A percentile compares a stretch with the other conserved stretches of the same genome.
Evolutionary conservation across 441 rosid species (phyloP).

Genomic region (Iberis amara): DNA sequence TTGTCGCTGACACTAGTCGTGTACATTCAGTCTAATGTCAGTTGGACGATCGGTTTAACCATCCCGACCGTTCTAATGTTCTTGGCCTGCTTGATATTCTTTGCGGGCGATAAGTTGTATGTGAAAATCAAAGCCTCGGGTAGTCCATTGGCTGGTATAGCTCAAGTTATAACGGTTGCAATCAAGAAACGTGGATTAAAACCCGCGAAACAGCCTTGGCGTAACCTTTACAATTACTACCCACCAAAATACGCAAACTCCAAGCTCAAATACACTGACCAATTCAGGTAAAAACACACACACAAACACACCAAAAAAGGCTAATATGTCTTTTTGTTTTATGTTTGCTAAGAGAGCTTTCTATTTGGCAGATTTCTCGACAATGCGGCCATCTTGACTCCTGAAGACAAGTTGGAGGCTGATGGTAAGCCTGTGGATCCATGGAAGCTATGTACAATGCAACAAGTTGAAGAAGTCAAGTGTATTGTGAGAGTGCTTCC

Average conservation of each 20-base stretch:
- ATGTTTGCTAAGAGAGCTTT: slow-evolving; percentile 12
- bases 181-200: slow-evolving; percentile 53
- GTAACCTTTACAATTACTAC: slow-evolving; percentile 42
- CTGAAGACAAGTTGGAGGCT: slow-evolving; percentile 38
- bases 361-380: slow-evolving; percentile 45
- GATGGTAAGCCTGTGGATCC: slow-evolving; percentile 66
- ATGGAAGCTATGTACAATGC: slow-evolving; percentile 71
- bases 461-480: slow-evolving; percentile 82
- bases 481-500: slow-evolving; percentile 67
- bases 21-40: slow-evolving; percentile 62
- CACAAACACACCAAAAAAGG: neutral
- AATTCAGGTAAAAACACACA: slow-evolving; percentile 47
- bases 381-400: slow-evolving; percentile 58
- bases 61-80: slow-evolving; percentile 62
- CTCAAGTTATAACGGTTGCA: slow-evolving; percentile 51
- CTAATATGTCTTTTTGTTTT: neutral
- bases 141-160: slow-evolving; percentile 58
- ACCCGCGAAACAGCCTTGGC: slow-evolving; percentile 43
- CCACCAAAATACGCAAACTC: slow-evolving; percentile 53
- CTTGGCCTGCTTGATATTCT: slow-evolving; percentile 45
- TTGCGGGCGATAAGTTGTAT: slow-evolving; percentile 52
- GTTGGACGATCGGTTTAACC: slow-evolving; percentile 66
- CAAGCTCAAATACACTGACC: slow-evolving; percentile 57
- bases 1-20: slow-evolving; percentile 57
- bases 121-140: slow-evolving; percentile 66